Base-by-base conservation (phyloP, 192 early-diverging fungal genomes). In the Radiomyces spectabilis region DNA sequence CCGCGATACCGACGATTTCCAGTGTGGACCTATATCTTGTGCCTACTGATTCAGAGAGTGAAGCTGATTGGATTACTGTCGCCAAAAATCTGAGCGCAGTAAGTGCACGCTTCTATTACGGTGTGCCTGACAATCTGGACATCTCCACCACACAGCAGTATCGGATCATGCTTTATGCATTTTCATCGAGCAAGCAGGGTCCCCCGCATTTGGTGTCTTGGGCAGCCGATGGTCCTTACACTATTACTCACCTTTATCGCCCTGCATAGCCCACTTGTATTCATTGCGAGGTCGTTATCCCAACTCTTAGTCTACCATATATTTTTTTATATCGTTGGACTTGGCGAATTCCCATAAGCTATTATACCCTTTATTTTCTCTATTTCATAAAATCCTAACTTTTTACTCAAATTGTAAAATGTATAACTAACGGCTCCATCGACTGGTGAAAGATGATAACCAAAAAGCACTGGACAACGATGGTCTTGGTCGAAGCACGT, bases 101-200 rank as follows among this genome's bases (percentile, higher is more conserved):
- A 24, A 55, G 38, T 19, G 53, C 53, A 4, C 53, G 53, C 19
- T 55, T 45, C 29, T 55, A 55, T 9, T 55, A 55, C 19, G n/a
- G 25, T 16, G 53, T 55, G 3, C 42, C 53, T 44, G 6, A n/a
- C 0, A 43, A 2, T 19, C 10, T 10, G 4, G 18, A 19, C 2
- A 4, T 44, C 10, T 44, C 18, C 15, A 44, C 19, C 10, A 25
- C 21, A n/a, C 42, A 25, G 10, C 10, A 25, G 22, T 44, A 44
- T 21, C 10, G 42, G 15, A 44, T 44, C 22, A 44, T 44, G 42
- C 3, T 44, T 2, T 44, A 44, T 19, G 42, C 22, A 24, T 44
- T 25, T 19, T 12, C 42, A 18, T 10, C 19, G 4, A 44, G 27
- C 27, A 44, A 19, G 12, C 18, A 44, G 10, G 12, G 22, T 12